These are phyloP conservation scores for Paramyrothecium sp. DNA, from an alignment of 2,329 filamentous ascomycete genomes.

Conservation along the genomic window DNA sequence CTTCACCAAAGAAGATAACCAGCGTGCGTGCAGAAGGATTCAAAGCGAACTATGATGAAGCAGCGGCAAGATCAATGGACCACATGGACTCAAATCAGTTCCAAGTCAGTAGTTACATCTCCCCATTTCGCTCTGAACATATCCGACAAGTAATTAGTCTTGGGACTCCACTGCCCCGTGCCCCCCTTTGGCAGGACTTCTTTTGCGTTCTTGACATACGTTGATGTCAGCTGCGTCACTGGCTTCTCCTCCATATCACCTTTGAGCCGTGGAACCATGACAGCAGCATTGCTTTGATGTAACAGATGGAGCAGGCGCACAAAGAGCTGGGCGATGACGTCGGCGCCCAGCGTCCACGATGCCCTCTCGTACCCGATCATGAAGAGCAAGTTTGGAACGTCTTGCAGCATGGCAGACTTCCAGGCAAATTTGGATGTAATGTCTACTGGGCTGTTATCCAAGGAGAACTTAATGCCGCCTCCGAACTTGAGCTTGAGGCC, in stretches of 20 bases:
- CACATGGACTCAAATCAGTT: conserved; percentile 10
- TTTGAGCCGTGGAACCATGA: conserved; percentile 41
- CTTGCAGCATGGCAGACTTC: conserved; percentile 61
- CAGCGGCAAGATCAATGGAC: too few relatives aligned
- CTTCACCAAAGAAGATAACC: too few relatives aligned
- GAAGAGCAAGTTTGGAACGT: conserved; percentile 58
- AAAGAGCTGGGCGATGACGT: conserved; percentile 48
- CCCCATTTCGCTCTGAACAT: conserved; percentile 26
- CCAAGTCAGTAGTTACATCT: conserved; percentile 20
- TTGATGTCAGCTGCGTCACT: conserved; percentile 45
- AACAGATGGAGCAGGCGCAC: conserved; percentile 51
- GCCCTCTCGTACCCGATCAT: conserved; percentile 60
- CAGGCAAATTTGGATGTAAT: conserved; percentile 49
- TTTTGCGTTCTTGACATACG: conserved; percentile 45
- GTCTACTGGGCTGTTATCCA: conserved; percentile 48
- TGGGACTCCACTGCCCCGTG: conserved; percentile 27
- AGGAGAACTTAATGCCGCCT: conserved; percentile 46
- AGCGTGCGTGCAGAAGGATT: too few relatives aligned
- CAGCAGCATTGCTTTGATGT: conserved; percentile 36
- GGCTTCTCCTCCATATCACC: conserved; percentile 32
- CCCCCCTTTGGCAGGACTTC: conserved; percentile 46
- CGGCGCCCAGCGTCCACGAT: conserved; percentile 62
- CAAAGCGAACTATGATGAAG: too few relatives aligned
- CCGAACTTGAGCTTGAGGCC: conserved; percentile 57
- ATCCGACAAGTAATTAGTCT: conserved; percentile 25